Percentiles rank a stretch among this genome's conserved stretches.
phyloP scores from a whole-genome alignment of 2,329 filamentous ascomycete genomes.

The Sclerotinia glacialis region DNA sequence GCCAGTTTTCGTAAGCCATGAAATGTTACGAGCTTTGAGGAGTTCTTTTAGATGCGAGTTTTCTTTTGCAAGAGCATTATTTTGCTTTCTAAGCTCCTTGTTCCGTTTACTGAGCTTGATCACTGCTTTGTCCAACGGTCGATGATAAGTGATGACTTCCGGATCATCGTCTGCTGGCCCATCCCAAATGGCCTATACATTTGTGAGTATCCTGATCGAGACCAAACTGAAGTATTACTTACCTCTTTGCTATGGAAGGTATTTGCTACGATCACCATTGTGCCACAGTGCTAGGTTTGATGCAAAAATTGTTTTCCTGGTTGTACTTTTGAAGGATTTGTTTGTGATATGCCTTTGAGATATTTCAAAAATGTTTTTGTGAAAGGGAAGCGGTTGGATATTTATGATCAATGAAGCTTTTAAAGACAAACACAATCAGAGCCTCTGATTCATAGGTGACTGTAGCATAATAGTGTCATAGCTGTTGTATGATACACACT shows the following conservation, averaged over 20 bases:
- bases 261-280: background rate
- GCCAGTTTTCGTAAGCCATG: background rate
- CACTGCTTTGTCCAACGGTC: background rate
- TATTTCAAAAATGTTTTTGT: background rate
- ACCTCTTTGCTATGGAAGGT: background rate
- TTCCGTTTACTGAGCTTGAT: background rate
- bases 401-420: background rate
- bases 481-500: background rate
- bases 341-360: background rate
- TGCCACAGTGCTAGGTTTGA: background rate
- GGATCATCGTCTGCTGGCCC: conserved; percentile 6
- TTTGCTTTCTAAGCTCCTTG: background rate
- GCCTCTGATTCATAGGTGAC: no score
- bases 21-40: background rate
- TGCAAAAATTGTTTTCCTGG: background rate
- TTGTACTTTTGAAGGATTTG: background rate
- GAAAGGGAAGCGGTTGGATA: background rate
- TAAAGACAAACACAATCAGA: background rate
- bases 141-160: background rate
- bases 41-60: background rate
- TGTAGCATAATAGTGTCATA: background rate
- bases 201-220: background rate
- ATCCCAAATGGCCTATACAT: background rate
- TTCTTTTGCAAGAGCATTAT: background rate
- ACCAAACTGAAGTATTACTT: background rate